Conservation (phyloP, 2,329 filamentous ascomycete genomes). For the Talaromyces islandicus region DNA sequence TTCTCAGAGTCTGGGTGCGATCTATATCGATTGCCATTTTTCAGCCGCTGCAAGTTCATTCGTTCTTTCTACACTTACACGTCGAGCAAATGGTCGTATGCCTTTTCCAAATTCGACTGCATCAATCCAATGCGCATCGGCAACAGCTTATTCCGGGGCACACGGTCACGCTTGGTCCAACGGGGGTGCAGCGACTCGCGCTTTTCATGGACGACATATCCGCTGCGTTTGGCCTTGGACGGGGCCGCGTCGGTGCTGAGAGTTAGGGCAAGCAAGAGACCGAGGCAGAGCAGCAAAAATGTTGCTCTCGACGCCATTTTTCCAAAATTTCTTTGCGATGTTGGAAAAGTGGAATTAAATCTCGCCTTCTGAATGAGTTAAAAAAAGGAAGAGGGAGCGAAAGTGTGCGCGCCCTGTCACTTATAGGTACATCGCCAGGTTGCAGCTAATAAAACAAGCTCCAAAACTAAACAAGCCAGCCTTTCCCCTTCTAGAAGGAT, state of each 20-base stretch:
- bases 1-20: constrained; percentile 35
- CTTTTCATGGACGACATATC: constrained; percentile 11
- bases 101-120: constrained; percentile 7
- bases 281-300: constrained; percentile 2
- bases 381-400: not conserved
- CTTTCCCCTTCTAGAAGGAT: not conserved
- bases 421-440: not conserved
- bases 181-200: constrained; percentile 1
- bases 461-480: not conserved
- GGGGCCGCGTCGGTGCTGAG: constrained; percentile 5
- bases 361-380: not conserved
- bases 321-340: not conserved
- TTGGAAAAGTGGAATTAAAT: not conserved
- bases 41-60: not conserved
- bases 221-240: not conserved
- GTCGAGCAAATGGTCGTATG: constrained; percentile 7
- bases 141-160: constrained; percentile 3
- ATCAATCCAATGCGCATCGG: constrained; percentile 9
- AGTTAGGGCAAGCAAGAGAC: not conserved
- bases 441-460: not conserved
- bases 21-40: not conserved
- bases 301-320: constrained; percentile 3
- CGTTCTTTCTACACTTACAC: not conserved
- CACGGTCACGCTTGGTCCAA: constrained; percentile 9
- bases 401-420: not conserved